Base-by-base conservation (phyloP, 2,329 filamentous ascomycete genomes). In the Neoarthrinium moseri region DNA sequence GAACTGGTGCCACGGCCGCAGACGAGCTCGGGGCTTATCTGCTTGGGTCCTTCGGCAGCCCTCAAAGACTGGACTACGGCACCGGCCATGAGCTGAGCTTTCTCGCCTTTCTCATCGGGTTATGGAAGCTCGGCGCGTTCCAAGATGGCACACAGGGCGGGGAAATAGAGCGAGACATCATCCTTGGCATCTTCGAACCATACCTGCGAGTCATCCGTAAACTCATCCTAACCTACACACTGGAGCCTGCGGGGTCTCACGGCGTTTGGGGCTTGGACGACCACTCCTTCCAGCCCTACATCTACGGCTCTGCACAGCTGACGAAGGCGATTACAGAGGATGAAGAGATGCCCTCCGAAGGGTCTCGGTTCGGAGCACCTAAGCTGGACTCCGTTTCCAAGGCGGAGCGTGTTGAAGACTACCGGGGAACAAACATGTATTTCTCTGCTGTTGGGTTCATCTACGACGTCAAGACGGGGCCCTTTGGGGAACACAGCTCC, bases 201-300 rank as follows among this genome's bases (percentile, higher is more conserved):
- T 94, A 75, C 58, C 86, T 81, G 23, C 51, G 51, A 24, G 84
- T 97, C 2, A 75, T 96, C 36, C 85, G 94, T 30, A 83, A 80
- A 33, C 76, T 99, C 8, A 96, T 99, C 56, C 74, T 89, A 41
- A 92, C 85, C 3, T 99, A 97, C 64, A 96, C 86, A 1, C 80
- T 99, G 17, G 94, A 99, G 62, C 94, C 94, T 4, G 94, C 94
- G 5, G 94, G 94, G 3, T 95, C 92, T 1, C 94, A 97, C 62
- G 94, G 94, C 3, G 94, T 99, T 17, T 99, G 94, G 94, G 94
- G 94, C 17, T 77, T 99, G n/a, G 94, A 99, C 63, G 94, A 99
- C 65, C 92, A 99, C 68, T 91, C 84, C 7, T 97, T 99, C 64
- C 67, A 94, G 21, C 88, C 94, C 0, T 99, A 97, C 66, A 89